Evolutionary conservation across 805 yeast genomes (phyloP), one percentile per base, ranked within the genome.

Genomic region (Pichia phayaonensis): DNA sequence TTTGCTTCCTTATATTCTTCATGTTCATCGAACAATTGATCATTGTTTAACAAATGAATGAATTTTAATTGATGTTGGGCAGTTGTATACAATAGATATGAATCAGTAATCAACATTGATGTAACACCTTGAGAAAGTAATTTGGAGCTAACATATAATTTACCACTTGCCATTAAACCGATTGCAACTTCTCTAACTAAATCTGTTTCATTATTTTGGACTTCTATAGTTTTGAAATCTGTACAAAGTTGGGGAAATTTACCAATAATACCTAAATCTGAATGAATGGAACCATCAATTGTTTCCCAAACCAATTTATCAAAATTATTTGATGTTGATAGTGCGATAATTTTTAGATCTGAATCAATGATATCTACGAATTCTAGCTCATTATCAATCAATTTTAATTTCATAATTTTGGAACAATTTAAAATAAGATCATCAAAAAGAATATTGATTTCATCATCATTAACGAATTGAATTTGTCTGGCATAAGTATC

Each of bases 61-160:
- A 92, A 89, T 62, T 89, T 84, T 53, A 94, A 72, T 54, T 80
- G 80, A 54, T 89, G 86, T 56, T 87, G 94, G 8, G 94, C 95
- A 2, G 96, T 90, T 0, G 99, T 94, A 63, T 86, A 85, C 27
- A 87, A 65, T 15, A 92, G 69, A 60, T 86, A 84, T 8, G 81
- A 73, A 40, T 83, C 90, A 0, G 96, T 81, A 13, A 85, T 68
- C 50, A 79, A 75, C 51, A 92, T 66, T 0, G 98, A 90, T 0
- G 98, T 90, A 15, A 88, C 90, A 15, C 92, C 89, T 4, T 79
- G 72, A 1, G 86, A 74, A 15, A 90, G 63, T 53, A 77, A 81
- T 16, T 72, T 69, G 0, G 74, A 75, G 56, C 84, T 81, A 4
- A 81, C 82, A 63, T 72, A 88, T 15, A 94, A 68, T 60, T 84